phyloP scores from a whole-genome alignment of 2,329 filamentous ascomycete genomes.

The Aureobasidium sp. region DNA sequence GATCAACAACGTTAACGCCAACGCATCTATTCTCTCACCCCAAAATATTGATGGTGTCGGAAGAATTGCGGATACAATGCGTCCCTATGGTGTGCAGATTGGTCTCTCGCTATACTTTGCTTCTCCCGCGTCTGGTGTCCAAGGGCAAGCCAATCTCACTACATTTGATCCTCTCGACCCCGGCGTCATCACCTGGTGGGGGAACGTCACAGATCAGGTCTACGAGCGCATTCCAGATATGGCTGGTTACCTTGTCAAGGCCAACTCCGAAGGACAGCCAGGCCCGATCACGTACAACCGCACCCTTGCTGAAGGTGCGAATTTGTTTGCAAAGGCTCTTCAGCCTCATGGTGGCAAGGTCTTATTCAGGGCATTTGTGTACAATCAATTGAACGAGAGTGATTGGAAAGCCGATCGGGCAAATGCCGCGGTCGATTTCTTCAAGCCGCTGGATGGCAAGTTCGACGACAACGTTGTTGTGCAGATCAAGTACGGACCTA shows the following conservation, averaged over 20 bases:
- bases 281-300: conserved; percentile 62
- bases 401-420: conserved; percentile 61
- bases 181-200: conserved; percentile 55
- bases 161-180: conserved; percentile 60
- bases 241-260: conserved; percentile 62
- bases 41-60: conserved; percentile 54
- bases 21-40: conserved; percentile 47
- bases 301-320: conserved; percentile 59
- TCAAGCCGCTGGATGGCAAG: conserved; percentile 53
- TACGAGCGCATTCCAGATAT: conserved; percentile 58
- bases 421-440: conserved; percentile 61
- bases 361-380: conserved; percentile 67
- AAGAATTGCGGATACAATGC: conserved; percentile 55
- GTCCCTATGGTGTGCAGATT: conserved; percentile 58
- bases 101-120: conserved; percentile 63
- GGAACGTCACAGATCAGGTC: conserved; percentile 48
- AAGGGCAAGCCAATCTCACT: conserved; percentile 37
- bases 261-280: conserved; percentile 63
- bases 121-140: conserved; percentile 44
- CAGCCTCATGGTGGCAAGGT: conserved; percentile 53
- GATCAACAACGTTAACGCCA: conserved; percentile 66
- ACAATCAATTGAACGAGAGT: conserved; percentile 49
- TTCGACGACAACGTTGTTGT: conserved; percentile 65
- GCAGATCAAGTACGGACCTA: conserved; percentile 67
- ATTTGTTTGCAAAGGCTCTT: conserved; percentile 55